Conservation (phyloP, 1,284 basidiomycete species). For the Naganishia albida region DNA sequence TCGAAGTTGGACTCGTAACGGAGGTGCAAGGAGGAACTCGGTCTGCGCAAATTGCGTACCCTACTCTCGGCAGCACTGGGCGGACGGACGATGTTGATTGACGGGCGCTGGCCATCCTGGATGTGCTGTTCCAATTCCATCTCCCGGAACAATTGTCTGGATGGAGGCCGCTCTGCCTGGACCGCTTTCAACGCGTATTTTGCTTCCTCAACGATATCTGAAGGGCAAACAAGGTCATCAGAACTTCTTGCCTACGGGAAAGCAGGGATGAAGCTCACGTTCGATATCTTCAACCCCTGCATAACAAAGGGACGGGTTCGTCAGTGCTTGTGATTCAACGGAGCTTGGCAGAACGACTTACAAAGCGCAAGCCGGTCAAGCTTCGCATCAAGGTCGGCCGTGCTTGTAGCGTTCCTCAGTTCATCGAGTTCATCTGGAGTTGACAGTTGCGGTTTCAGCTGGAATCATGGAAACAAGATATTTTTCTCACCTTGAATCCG, state of each 20-base stretch:
- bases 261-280: slow-evolving; percentile 35
- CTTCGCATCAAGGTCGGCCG: slow-evolving; percentile 41
- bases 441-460: neutral
- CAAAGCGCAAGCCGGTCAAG: slow-evolving; percentile 46
- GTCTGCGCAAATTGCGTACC: neutral
- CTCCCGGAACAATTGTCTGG: slow-evolving; percentile 11
- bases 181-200: slow-evolving; percentile 48
- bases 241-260: neutral
- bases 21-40: slow-evolving; percentile 12
- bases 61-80: slow-evolving; percentile 1
- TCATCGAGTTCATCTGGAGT: slow-evolving; percentile 31
- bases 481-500: slow-evolving; percentile 4
- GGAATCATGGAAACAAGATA: too few relatives aligned
- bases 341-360: slow-evolving; percentile 19
- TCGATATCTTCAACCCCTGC: slow-evolving; percentile 51
- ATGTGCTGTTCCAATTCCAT: slow-evolving; percentile 27
- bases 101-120: slow-evolving; percentile 1
- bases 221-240: slow-evolving; percentile 1
- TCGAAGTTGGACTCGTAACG: slow-evolving; percentile 27
- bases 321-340: slow-evolving; percentile 5
- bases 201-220: slow-evolving; percentile 50
- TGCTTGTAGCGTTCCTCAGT: slow-evolving; percentile 33
- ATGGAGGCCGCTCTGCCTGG: slow-evolving; percentile 28
- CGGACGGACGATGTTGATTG: slow-evolving; percentile 8
- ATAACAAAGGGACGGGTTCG: too few relatives aligned